Base-by-base conservation (phyloP, 2,329 filamentous ascomycete species). In the Talaromyces sp. region DNA sequence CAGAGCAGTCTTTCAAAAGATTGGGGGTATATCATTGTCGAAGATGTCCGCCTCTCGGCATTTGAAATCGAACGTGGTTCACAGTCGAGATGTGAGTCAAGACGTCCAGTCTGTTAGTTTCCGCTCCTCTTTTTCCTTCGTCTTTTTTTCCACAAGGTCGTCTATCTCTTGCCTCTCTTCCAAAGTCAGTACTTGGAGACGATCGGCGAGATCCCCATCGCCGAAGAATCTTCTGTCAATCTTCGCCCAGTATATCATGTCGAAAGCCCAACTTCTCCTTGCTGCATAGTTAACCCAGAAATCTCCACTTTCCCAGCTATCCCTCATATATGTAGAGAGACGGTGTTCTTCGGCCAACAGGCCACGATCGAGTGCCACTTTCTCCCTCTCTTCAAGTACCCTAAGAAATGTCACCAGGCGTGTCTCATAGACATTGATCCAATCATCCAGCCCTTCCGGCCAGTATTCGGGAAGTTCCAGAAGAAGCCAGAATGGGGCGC, bases 381-480 rank as follows among this genome's bases (percentile, higher is more conserved):
- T 41, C 51, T 66, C 63, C 19, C 51, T 43, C 19, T 60, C 45
- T n/a, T 53, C 39, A 6, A 68, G 50, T 21, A 39, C 56, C 31
- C 58, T 25, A 35, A 67, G 51, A 41, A 66, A 66, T 7, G 52
- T 61, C 17, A 53, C 35, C 28, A 65, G 53, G 9, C 60, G 59
- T 40, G 75, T 5, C 68, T 58, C 9, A 68, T 78, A 64, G 13
- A 78, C 77, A 19, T 63, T 22, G 3, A 73, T 70, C 28, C 66
- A 68, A 21, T 54, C 39, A 22, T 45, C 52, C 22, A 78, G 41
- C 60, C 77, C 73, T 58, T 75, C 72, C 54, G 69, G 63, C 68
- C 65, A 70, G 56, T 66, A 64, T 54, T 68, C 67, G 25, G 64
- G 68, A 17, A 57, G 61, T 50, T 65, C 64, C 9, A 69, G 52